Percentiles rank a stretch among this genome's conserved stretches.
These are phyloP conservation scores for Tetrahymena borealis DNA, from an alignment of 73 alveolate species.

Conservation along the genomic window DNA sequence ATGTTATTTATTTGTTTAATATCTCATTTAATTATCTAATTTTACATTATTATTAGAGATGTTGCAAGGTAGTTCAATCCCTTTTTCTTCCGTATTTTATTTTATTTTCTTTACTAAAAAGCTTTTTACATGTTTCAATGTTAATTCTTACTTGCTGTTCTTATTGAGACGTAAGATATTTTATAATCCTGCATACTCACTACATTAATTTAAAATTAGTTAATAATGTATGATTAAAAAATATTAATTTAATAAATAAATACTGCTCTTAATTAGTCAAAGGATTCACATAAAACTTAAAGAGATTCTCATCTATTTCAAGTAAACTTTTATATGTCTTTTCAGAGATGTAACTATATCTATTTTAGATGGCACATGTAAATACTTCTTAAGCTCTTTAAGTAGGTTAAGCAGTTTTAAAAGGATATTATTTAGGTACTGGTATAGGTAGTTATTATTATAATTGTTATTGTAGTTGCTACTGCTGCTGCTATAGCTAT, in stretches of 20 bases:
- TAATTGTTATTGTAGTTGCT: no score
- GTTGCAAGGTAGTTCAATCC: neutral
- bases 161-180: neutral
- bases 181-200: neutral
- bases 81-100: neutral
- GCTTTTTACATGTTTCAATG: neutral
- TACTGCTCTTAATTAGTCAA: neutral
- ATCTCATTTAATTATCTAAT: neutral
- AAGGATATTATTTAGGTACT: neutral
- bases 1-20: neutral
- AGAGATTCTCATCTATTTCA: neutral
- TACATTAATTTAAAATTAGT: neutral
- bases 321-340: neutral
- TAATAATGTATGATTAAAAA: neutral
- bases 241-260: neutral
- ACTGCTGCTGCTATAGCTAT: no score
- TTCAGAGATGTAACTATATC: neutral
- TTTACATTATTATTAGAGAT: neutral
- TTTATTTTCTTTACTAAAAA: neutral
- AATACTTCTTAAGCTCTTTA: neutral
- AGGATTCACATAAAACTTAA: neutral
- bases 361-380: neutral
- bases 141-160: neutral
- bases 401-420: neutral
- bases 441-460: no score